phyloP scores from a whole-genome alignment of 805 yeast genomes.

The Metschnikowia anglica region DNA sequence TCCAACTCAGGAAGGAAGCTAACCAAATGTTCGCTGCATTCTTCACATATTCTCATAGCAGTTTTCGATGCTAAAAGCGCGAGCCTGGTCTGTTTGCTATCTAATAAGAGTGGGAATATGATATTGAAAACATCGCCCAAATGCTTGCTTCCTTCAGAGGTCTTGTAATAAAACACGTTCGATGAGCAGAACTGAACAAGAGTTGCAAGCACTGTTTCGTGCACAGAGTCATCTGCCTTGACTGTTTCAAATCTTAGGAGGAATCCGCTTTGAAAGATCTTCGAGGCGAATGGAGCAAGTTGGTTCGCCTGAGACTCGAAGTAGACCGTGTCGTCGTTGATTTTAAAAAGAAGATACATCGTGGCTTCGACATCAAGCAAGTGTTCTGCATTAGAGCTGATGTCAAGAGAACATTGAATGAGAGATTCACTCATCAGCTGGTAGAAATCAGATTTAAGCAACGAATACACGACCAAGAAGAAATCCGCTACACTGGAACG shows the following conservation, averaged over 20 bases:
- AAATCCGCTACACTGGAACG: constrained; percentile 77
- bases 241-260: constrained; percentile 21
- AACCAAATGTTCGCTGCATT: constrained; percentile 44
- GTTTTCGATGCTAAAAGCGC: constrained; percentile 48
- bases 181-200: constrained; percentile 45
- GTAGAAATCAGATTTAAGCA: constrained; percentile 56
- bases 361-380: constrained; percentile 56
- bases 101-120: constrained; percentile 38
- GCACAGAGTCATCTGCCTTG: constrained; percentile 7
- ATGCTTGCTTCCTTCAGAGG: constrained; percentile 42
- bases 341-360: constrained; percentile 53
- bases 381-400: constrained; percentile 7
- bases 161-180: constrained; percentile 57
- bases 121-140: constrained; percentile 55
- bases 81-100: constrained; percentile 38
- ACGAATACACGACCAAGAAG: constrained; percentile 66
- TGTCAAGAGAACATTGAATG: constrained; percentile 17
- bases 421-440: constrained; percentile 42
- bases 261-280: constrained; percentile 25
- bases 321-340: constrained; percentile 51
- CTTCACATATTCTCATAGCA: constrained; percentile 56
- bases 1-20: constrained; percentile 50
- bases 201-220: constrained; percentile 23
- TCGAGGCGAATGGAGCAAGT: constrained; percentile 28
- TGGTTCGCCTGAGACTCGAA: constrained; percentile 29